A percentile compares a stretch with the other conserved stretches of the same genome.
phyloP scores from a whole-genome alignment of 441 rosid genomes.

The Populus trichocarpa region DNA sequence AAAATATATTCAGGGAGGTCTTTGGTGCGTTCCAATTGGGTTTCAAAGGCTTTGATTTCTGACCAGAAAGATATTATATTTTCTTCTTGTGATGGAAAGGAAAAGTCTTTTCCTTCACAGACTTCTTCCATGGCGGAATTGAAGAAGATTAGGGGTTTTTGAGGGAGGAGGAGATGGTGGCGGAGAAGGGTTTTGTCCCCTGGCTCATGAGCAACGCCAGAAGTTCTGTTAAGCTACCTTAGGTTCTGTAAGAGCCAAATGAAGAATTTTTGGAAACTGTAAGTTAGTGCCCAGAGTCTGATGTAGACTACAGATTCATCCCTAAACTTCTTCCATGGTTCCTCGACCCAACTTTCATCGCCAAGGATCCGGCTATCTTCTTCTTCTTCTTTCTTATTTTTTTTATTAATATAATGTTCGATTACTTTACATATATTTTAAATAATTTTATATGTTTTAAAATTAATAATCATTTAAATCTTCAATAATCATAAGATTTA shows the following conservation, averaged over 20 bases:
- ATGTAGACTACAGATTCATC: neutral
- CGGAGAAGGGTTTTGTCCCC: neutral
- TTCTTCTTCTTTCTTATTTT: no score
- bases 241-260: neutral
- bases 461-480: no score
- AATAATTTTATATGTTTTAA: no score
- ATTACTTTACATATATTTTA: no score
- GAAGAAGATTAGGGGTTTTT: neutral
- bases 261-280: neutral
- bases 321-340: neutral
- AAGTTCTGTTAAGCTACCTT: neutral
- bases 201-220: neutral
- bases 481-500: no score
- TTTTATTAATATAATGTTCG: no score
- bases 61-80: constrained; percentile 55
- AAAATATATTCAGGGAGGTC: constrained; percentile 70
- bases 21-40: constrained; percentile 59
- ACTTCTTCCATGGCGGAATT: constrained; percentile 64
- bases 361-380: no score
- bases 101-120: constrained; percentile 79
- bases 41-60: constrained; percentile 67
- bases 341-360: no score
- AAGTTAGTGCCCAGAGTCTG: neutral
- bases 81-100: constrained; percentile 77
- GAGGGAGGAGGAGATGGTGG: neutral